phyloP scores from a whole-genome alignment of 2,329 filamentous ascomycete species.

The Diaporthe velutina region DNA sequence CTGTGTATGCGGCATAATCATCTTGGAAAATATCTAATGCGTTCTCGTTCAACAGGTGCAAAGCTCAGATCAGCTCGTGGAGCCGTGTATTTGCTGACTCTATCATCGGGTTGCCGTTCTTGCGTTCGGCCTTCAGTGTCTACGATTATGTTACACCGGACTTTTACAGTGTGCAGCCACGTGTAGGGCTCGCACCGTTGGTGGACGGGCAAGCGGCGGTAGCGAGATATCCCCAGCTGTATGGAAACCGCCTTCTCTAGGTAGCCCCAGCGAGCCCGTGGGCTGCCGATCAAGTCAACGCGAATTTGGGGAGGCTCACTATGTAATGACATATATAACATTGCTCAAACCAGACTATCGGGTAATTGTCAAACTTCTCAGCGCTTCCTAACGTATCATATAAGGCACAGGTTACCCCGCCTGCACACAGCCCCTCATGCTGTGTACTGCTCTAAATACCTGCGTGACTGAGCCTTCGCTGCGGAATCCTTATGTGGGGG shows the following conservation, averaged over 20 bases:
- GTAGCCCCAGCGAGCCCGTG: no score
- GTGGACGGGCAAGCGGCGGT: neutral
- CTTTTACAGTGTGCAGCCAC: constrained; percentile 1
- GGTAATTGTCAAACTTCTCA: no score
- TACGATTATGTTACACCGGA: constrained; percentile 12
- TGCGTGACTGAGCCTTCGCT: neutral
- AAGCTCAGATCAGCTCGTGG: constrained; percentile 17
- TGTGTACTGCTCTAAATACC: neutral
- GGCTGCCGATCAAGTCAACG: neutral
- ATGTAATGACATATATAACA: neutral
- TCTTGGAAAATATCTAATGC: neutral
- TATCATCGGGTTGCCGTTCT: neutral
- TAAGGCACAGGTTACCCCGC: neutral
- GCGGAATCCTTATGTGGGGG: neutral
- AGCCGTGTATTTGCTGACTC: constrained; percentile 1
- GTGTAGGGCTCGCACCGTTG: constrained; percentile 11
- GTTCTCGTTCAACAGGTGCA: neutral
- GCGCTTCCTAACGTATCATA: no score
- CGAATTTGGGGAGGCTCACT: neutral
- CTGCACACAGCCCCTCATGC: neutral
- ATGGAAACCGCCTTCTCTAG: neutral
- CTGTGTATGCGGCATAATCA: neutral
- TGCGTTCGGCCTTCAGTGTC: constrained; percentile 8
- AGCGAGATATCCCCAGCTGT: constrained; percentile 4
- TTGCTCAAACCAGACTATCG: neutral